Evolutionary conservation across 108 stramenopile species (phyloP).

Genomic region (Cyclotella baltica): DNA sequence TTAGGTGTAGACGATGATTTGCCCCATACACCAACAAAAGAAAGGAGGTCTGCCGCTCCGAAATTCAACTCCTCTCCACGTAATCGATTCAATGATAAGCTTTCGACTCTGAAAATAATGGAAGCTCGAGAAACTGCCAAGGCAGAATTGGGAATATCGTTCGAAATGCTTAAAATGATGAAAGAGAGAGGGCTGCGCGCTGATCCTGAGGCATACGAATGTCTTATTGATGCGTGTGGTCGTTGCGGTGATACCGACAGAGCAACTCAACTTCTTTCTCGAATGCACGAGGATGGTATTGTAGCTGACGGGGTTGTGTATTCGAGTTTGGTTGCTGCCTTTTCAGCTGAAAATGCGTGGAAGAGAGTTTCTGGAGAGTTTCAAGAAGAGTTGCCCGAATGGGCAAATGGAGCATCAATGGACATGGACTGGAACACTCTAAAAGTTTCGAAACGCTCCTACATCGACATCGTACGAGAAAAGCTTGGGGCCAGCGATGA

Average conservation of each 20-base stretch:
- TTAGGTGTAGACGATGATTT: conserved; percentile 26
- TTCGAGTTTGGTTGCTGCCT: conserved; percentile 85
- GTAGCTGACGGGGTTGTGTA: conserved; percentile 88
- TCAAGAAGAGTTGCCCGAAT: conserved; percentile 75
- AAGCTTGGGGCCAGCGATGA: conserved; percentile 58
- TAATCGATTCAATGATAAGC: conserved; percentile 74
- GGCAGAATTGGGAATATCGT: conserved; percentile 77
- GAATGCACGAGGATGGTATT: conserved; percentile 91
- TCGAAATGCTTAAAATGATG: conserved; percentile 90
- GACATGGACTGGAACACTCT: conserved; percentile 92
- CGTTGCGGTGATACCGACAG: conserved; percentile 86
- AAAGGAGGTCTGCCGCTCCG: neutral
- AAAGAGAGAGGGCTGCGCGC: conserved; percentile 77
- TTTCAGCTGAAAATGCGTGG: conserved; percentile 83
- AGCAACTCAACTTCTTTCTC: conserved; percentile 72
- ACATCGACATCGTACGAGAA: conserved; percentile 64
- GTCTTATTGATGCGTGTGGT: conserved; percentile 86
- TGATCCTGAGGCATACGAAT: conserved; percentile 84
- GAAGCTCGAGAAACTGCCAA: conserved; percentile 83
- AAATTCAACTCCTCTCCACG: conserved; percentile 35
- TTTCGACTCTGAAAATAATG: conserved; percentile 76
- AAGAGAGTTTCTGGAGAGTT: conserved; percentile 65
- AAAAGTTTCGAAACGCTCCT: conserved; percentile 64
- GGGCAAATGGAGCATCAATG: conserved; percentile 86
- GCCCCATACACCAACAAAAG: conserved; percentile 37